phyloP scores from a whole-genome alignment of 164 flowering plant species.

The Umbilicus rupestris region DNA sequence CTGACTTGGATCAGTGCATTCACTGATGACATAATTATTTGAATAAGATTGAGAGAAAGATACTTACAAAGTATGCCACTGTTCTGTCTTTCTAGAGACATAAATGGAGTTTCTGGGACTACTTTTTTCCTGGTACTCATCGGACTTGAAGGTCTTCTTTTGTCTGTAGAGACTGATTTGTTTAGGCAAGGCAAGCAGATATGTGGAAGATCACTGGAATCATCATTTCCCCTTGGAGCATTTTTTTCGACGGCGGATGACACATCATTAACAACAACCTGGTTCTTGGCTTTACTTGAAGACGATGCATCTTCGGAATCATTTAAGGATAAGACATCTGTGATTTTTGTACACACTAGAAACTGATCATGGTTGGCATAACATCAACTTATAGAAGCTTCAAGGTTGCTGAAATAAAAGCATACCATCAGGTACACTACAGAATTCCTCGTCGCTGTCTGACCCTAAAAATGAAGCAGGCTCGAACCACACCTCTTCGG shows the following conservation, averaged over 20 bases:
- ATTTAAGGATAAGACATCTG: not conserved
- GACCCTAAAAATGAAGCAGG: not conserved
- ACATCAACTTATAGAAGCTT: not conserved
- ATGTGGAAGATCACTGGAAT: not conserved
- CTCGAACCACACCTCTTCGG: not conserved
- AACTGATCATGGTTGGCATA: not conserved
- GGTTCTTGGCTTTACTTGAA: not conserved
- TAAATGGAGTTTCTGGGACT: not conserved
- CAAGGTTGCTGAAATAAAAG: not conserved
- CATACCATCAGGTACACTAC: not conserved
- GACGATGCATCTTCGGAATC: not conserved
- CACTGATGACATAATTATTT: not conserved
- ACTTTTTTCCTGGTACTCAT: not conserved
- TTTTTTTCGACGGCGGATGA: too few relatives aligned
- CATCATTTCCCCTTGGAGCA: not conserved
- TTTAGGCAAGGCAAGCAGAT: not conserved
- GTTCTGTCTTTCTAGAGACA: not conserved
- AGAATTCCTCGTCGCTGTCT: not conserved
- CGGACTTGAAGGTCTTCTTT: too few relatives aligned
- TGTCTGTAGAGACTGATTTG: not conserved
- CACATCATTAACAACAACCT: not conserved
- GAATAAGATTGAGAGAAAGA: not conserved
- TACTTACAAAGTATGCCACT: not conserved
- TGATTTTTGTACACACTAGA: not conserved
- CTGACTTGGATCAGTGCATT: too few relatives aligned